Evolutionary conservation across 2,329 filamentous ascomycete genomes (phyloP).

Genomic region (Pseudogymnoascus sp.): DNA sequence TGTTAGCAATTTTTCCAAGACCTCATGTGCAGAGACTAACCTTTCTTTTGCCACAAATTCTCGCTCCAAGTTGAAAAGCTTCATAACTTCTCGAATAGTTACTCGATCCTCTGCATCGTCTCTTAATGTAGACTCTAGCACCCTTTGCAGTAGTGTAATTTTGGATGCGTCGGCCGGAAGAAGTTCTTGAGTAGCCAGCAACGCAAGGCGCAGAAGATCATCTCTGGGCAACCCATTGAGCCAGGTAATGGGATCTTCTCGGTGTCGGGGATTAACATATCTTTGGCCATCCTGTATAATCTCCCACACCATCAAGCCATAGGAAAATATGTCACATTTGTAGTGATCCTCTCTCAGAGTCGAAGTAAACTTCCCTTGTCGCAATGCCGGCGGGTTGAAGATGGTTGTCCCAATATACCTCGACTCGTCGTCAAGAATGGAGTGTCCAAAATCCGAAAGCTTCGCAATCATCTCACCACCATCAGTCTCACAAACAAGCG

Average conservation of each 20-base stretch:
- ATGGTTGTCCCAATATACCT: constrained; percentile 2
- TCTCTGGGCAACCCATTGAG: not conserved
- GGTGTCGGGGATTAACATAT: not conserved
- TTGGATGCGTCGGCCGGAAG: not conserved
- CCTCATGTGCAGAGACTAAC: not conserved
- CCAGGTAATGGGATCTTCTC: not conserved
- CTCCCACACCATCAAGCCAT: constrained; percentile 7
- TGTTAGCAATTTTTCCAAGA: not conserved
- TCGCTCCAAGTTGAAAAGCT: not conserved
- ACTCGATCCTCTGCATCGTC: not conserved
- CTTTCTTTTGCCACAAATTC: not conserved
- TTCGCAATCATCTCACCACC: not conserved
- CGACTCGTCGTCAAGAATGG: not conserved
- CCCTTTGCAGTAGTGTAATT: not conserved
- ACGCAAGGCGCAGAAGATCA: constrained; percentile 7
- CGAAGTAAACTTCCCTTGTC: not conserved
- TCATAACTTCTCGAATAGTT: not conserved
- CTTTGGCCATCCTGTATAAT: not conserved
- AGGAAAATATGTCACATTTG: constrained; percentile 3
- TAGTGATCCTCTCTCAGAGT: not conserved
- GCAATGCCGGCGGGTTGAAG: not conserved
- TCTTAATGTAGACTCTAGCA: not conserved
- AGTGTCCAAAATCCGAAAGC: constrained; percentile 6
- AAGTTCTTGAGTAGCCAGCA: not conserved
- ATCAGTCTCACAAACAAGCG: not conserved